A percentile compares a stretch with the other conserved stretches of the same genome.
phyloP scores from a whole-genome alignment of 805 yeast genomes.

The Schwanniomyces pseudopolymorphus region DNA sequence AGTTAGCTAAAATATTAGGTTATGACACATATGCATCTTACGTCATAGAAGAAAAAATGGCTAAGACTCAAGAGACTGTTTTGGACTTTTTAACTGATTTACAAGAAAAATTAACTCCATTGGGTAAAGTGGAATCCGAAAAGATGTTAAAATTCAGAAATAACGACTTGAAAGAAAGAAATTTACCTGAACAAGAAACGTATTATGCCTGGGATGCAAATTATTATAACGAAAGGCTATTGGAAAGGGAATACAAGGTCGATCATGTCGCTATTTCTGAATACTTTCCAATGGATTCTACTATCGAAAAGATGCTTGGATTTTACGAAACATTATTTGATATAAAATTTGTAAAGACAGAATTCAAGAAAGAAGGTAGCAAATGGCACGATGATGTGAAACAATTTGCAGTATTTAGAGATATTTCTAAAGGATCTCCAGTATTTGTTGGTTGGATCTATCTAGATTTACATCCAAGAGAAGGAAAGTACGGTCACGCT shows the following conservation, averaged over 20 bases:
- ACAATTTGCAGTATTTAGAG: slow-evolving; percentile 71
- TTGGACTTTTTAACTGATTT: slow-evolving; percentile 62
- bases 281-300: slow-evolving; percentile 71
- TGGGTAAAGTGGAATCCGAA: slow-evolving; percentile 56
- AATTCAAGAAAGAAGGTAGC: slow-evolving; percentile 34
- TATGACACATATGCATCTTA: slow-evolving; percentile 69
- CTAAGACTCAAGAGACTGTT: slow-evolving; percentile 64
- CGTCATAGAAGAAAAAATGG: slow-evolving; percentile 77
- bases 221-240: slow-evolving; percentile 62
- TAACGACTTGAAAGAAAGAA: slow-evolving; percentile 47
- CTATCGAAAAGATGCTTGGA: slow-evolving; percentile 66
- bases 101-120: slow-evolving; percentile 54
- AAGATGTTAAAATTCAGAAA: slow-evolving; percentile 52
- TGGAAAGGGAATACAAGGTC: slow-evolving; percentile 68
- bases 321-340: slow-evolving; percentile 71
- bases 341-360: slow-evolving; percentile 60
- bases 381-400: slow-evolving; percentile 82
- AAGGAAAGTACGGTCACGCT: slow-evolving; percentile 86
- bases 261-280: slow-evolving; percentile 72
- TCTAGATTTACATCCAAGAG: slow-evolving; percentile 82
- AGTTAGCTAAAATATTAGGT: slow-evolving; percentile 64
- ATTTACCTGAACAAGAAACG: slow-evolving; percentile 37
- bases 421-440: slow-evolving; percentile 42
- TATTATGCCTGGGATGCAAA: slow-evolving; percentile 72
- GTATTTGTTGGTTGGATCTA: slow-evolving; percentile 76